These are phyloP conservation scores for Vaccinium vitisidaea DNA, from an alignment of 148 eudicot species.

Conservation along the genomic window DNA sequence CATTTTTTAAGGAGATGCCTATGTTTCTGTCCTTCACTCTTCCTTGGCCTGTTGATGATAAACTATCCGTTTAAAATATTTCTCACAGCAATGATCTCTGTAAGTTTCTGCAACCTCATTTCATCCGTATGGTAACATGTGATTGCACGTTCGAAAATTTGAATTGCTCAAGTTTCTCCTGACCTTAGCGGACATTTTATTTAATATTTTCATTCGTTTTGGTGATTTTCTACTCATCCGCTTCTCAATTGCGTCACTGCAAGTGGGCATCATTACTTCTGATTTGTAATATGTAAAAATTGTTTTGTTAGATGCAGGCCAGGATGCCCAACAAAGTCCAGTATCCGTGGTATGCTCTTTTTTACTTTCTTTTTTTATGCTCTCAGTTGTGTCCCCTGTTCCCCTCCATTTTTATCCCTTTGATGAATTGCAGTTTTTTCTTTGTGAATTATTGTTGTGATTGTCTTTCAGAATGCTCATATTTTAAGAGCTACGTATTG, in stretches of 20 bases:
- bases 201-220: background rate
- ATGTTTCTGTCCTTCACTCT: background rate
- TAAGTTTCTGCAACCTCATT: background rate
- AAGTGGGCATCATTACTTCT: background rate
- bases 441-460: background rate
- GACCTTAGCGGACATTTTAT: background rate
- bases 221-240: background rate
- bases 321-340: constrained; percentile 36
- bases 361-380: background rate
- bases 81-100: background rate
- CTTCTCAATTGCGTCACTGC: background rate
- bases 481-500: background rate
- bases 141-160: background rate
- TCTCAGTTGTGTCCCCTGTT: background rate
- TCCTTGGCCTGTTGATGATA: background rate
- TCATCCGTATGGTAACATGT: background rate
- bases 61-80: background rate
- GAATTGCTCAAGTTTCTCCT: background rate
- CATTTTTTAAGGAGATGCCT: background rate
- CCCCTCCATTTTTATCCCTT: background rate
- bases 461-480: background rate
- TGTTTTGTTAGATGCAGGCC: constrained; percentile 36
- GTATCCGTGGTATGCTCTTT: constrained; percentile 43
- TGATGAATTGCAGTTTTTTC: background rate
- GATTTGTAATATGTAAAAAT: constrained; percentile 7